Base-by-base conservation (phyloP, 305 asterid species). In the Fraxinus sp. region DNA sequence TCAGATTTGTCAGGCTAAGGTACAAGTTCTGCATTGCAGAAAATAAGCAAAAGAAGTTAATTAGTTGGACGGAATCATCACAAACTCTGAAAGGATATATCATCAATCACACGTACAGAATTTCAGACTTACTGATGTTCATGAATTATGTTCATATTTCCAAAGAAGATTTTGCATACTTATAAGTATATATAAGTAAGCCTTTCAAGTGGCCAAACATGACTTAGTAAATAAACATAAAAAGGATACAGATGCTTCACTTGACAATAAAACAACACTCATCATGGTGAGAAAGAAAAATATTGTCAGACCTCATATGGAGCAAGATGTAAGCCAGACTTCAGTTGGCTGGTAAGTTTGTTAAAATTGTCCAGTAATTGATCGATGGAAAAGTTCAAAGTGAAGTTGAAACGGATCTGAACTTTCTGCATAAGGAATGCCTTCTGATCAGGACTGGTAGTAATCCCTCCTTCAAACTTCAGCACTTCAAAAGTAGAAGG, bases 311-410 rank as follows among this genome's bases (percentile, higher is more conserved):
- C 99, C 97, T 95, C 99, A 64, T 94, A 92, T n/a, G 95, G 89
- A 83, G 93, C 78, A 85, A 95, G 91, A 83, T 59, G 94, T 80
- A 95, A 85, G 82, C 99, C 99, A 24, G 86, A 85, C 28, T 89
- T 87, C 80, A 95, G 92, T 90, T 95, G 97, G 83, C 88, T 86
- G 35, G 85, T 81, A 76, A 95, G 90, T 83, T 89, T 91, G 20
- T 88, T 90, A 39, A 95, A 95, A 85, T 94, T 89, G 77, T 82
- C 79, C 39, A 91, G 83, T 81, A 93, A 84, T 84, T 89, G 87
- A 84, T 95, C 94, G 33, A 95, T 88, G 72, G 98, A 94, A 89
- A 86, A 93, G 91, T 93, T 91, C 91, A 95, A 89, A 79, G 99
- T 95, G 86, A 95, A 95, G 92, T 92, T 92, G 96, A 95, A 95